Evolutionary conservation across 2,329 filamentous ascomycete genomes (phyloP).

Genomic region (Phialophora tarda): DNA sequence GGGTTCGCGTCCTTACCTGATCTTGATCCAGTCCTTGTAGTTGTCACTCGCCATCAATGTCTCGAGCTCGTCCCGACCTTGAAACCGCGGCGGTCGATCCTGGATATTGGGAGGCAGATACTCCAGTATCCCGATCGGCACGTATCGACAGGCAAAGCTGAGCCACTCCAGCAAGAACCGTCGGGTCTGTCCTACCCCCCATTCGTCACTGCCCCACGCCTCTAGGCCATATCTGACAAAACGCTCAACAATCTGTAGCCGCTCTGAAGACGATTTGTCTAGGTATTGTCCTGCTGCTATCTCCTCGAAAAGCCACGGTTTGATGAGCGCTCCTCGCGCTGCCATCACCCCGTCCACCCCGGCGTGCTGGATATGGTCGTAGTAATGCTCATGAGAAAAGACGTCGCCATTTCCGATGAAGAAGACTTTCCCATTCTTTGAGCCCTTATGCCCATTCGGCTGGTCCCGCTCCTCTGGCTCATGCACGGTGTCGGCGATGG

Average conservation of each 20-base stretch:
- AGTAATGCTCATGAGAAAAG: slow-evolving; percentile 90
- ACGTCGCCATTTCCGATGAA: slow-evolving; percentile 97
- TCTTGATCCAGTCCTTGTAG: slow-evolving; percentile 98
- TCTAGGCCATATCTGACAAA: slow-evolving; percentile 90
- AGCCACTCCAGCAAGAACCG: slow-evolving; percentile 95
- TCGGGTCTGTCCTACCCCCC: slow-evolving; percentile 86
- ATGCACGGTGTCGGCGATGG: slow-evolving; percentile 73
- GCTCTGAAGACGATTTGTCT: slow-evolving; percentile 89
- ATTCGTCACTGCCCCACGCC: slow-evolving; percentile 93
- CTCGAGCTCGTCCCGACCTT: slow-evolving; percentile 86
- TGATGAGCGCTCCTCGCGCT: slow-evolving; percentile 92
- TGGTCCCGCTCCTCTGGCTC: slow-evolving; percentile 78
- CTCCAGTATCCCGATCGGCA: slow-evolving; percentile 87
- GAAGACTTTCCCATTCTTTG: slow-evolving; percentile 68
- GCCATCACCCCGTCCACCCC: slow-evolving; percentile 95
- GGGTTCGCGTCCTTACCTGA: slow-evolving; percentile 68
- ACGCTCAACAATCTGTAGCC: slow-evolving; percentile 82
- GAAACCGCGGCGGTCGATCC: slow-evolving; percentile 83
- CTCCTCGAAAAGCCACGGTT: slow-evolving; percentile 98
- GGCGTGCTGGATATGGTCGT: slow-evolving; percentile 73
- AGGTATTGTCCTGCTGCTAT: slow-evolving; percentile 90
- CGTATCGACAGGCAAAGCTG: slow-evolving; percentile 89
- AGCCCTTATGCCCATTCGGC: slow-evolving; percentile 56
- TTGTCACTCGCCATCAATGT: slow-evolving; percentile 88
- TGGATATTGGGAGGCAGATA: slow-evolving; percentile 86